Base-by-base conservation (phyloP, 768 basidiomycete genomes). In the Trametes cubensis region DNA sequence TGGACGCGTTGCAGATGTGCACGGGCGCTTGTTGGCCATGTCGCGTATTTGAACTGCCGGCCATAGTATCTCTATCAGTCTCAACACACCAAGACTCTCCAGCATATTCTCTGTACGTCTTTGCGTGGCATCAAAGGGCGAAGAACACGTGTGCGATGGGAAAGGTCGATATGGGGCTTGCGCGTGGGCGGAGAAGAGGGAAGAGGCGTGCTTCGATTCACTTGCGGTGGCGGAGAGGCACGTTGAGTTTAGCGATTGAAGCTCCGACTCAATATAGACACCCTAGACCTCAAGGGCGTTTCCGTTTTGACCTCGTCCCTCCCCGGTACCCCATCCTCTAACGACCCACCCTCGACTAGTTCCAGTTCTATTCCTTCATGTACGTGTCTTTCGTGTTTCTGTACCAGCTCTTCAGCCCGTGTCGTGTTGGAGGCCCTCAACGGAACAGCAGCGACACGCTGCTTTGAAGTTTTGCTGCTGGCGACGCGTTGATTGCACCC, bases 351-450 rank as follows among this genome's bases (percentile, higher is more conserved):
- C 49, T 55, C 66, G 54, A 55, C 67, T 62, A 66, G 58, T 61
- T 58, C 66, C 65, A 53, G 56, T 54, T 65, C 69, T 67, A 70
- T 46, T 52, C 66, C 58, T 60, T 64, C 70, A 71, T 69, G 71
- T 72, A 72, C 69, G 71, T 72, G 67, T 67, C 53, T 54, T 55
- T 62, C 54, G 34, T 25, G 11, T 41, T 51, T 17, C 17, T 34
- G 4, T 41, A 14, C 25, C 6, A 6, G 23, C 18, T 26, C 17
- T 21, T 23, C 18, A 25, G 34, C 40, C 21, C 2, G 18, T 38
- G 50, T 44, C 26, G 42, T 23, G 54, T 34, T 54, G 30, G 30
- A 25, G 34, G 6, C 1, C 14, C 17, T 7, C n/a, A 11, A 55
- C 20, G 23, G 26, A 14, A 10, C 45, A 55, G 38, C 41, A 25